phyloP scores from a whole-genome alignment of 441 rosid genomes.

The Pelargonium fulgidum region DNA sequence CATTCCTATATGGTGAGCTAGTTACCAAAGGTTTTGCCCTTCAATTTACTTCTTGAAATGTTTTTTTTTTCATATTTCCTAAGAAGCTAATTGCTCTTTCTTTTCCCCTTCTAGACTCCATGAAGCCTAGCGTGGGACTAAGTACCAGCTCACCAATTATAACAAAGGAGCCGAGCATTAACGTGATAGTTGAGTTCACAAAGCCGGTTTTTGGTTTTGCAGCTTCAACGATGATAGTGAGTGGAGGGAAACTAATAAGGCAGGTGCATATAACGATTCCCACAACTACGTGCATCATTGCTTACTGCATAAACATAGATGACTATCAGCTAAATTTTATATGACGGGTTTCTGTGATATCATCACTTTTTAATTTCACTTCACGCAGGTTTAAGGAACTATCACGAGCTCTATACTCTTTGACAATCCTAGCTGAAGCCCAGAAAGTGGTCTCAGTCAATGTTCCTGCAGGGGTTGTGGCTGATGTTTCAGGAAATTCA shows the following conservation, averaged over 20 bases:
- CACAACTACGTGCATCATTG: conserved; percentile 12
- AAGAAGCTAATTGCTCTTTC: conserved; percentile 16
- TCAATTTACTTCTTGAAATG: background rate
- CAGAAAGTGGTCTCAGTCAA: conserved; percentile 28
- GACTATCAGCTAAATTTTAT: background rate
- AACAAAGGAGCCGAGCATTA: conserved; percentile 34
- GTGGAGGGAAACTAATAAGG: conserved; percentile 54
- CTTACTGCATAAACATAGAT: conserved; percentile 13
- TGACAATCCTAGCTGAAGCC: conserved; percentile 32
- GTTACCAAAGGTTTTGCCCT: conserved; percentile 7
- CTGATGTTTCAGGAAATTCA: conserved; percentile 46
- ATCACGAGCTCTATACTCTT: conserved; percentile 49
- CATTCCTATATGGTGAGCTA: conserved; percentile 42
- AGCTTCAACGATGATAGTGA: conserved; percentile 37
- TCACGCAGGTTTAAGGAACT: conserved; percentile 38
- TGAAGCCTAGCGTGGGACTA: conserved; percentile 35
- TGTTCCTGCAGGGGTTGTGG: conserved; percentile 37
- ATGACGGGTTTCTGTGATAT: background rate
- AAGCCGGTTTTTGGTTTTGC: conserved; percentile 57
- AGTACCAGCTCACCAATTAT: conserved; percentile 37
- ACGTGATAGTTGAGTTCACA: conserved; percentile 42
- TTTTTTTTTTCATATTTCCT: background rate
- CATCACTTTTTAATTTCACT: conserved; percentile 12
- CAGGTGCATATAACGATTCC: conserved; percentile 39
- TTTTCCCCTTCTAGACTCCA: conserved; percentile 25